Evolutionary conservation across 75 land plant genomes (phyloP).

Genomic region (Chamaecyparis obtusa): DNA sequence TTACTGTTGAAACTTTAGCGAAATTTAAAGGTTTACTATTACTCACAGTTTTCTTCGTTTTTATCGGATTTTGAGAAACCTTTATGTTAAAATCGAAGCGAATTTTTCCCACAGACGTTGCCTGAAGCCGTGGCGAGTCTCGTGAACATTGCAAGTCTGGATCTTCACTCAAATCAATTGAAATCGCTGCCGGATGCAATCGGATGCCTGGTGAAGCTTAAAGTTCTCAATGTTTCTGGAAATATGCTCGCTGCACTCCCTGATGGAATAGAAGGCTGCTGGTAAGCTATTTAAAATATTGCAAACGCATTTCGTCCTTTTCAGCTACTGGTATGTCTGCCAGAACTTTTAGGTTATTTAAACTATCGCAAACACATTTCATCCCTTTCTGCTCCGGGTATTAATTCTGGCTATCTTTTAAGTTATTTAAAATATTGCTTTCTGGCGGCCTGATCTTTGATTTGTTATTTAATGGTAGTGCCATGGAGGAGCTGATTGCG

Average conservation of each 20-base stretch:
- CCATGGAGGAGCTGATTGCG: constrained; percentile 4
- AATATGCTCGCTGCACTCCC: constrained; percentile 67
- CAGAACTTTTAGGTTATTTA: constrained; percentile 20
- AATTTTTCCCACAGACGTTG: constrained; percentile 26
- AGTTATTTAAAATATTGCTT: neutral
- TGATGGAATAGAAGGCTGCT: constrained; percentile 69
- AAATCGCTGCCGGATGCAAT: constrained; percentile 57
- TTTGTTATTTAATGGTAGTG: neutral
- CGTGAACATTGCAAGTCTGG: constrained; percentile 45
- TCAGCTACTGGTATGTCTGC: too few species aligned
- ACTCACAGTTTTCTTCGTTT: neutral
- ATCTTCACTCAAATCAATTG: constrained; percentile 65
- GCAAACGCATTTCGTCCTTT: too few species aligned
- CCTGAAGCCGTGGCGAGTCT: constrained; percentile 57
- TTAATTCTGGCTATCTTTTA: too few species aligned
- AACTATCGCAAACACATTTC: neutral
- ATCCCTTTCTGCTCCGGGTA: neutral
- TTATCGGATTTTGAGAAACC: neutral
- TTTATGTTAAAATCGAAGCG: too few species aligned
- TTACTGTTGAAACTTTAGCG: too few species aligned
- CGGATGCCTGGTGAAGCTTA: constrained; percentile 59
- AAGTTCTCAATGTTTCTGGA: constrained; percentile 61
- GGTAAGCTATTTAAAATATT: constrained; percentile 25
- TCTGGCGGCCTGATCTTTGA: neutral
- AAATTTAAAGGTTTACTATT: neutral